A percentile compares a stretch with the other conserved stretches of the same genome.
These are phyloP conservation scores for Hypocreales sp. DNA, from an alignment of 2,329 filamentous ascomycete genomes.

Conservation along the genomic window DNA sequence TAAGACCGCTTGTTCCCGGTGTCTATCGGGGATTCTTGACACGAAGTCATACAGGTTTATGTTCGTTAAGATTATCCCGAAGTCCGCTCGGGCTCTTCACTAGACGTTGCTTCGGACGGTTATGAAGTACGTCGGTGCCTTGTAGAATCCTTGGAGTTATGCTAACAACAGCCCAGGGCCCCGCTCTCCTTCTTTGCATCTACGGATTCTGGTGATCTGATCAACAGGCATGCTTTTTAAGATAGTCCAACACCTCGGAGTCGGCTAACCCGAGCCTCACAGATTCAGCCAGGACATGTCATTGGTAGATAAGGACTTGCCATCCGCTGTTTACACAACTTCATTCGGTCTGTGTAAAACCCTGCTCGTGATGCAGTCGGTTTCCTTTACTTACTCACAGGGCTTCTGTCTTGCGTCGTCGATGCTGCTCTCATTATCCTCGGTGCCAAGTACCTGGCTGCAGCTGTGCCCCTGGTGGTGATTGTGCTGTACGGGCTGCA, in stretches of 20 bases:
- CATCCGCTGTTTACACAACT: background rate
- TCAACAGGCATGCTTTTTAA: slow-evolving; percentile 1
- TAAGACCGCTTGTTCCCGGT: background rate
- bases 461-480: slow-evolving; percentile 23
- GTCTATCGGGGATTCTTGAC: background rate
- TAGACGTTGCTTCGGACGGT: background rate
- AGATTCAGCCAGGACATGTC: slow-evolving; percentile 4
- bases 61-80: background rate
- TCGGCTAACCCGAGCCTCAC: background rate
- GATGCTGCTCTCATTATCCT: slow-evolving; percentile 1
- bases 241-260: background rate
- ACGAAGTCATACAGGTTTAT: slow-evolving; percentile 1
- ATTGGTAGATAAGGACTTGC: slow-evolving; percentile 1
- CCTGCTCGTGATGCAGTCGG: background rate
- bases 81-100: slow-evolving; percentile 1
- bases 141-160: background rate
- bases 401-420: background rate
- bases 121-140: slow-evolving; percentile 2
- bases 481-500: slow-evolving; percentile 10
- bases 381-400: background rate
- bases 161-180: background rate
- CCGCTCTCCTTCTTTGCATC: slow-evolving; percentile 2
- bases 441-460: slow-evolving; percentile 22
- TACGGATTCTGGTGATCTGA: slow-evolving; percentile 1
- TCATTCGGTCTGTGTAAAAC: background rate